Percentiles rank a stretch among this genome's conserved stretches.
phyloP scores from a whole-genome alignment of 495 filamentous ascomycete genomes.

The Parathielavia appendiculata region DNA sequence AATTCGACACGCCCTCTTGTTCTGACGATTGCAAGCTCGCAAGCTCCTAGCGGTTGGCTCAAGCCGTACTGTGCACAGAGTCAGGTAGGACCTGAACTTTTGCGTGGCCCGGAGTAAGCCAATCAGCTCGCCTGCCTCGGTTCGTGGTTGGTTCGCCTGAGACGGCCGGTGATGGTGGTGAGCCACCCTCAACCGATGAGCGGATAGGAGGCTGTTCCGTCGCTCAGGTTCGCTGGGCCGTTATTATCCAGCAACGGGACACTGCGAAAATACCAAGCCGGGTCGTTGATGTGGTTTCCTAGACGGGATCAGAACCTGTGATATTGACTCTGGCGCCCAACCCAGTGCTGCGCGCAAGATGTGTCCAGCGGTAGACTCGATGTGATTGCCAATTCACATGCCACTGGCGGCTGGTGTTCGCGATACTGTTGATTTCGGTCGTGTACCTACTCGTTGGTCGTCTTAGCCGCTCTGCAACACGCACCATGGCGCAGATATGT shows the following conservation, averaged over 20 bases:
- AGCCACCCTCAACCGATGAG: neutral
- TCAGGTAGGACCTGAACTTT: neutral
- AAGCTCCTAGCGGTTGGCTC: neutral
- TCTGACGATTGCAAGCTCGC: neutral
- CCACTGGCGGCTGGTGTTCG: constrained; percentile 3
- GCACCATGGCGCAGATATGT: neutral
- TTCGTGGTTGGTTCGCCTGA: constrained; percentile 20
- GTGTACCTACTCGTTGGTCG: constrained; percentile 15
- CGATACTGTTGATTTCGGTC: constrained; percentile 16
- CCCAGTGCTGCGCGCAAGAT: constrained; percentile 4
- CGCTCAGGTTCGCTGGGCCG: too few species aligned
- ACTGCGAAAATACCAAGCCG: neutral
- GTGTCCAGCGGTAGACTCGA: constrained; percentile 1
- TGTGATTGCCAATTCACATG: neutral
- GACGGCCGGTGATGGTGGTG: constrained; percentile 18
- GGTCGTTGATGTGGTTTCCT: neutral
- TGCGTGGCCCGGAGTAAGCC: neutral
- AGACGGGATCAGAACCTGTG: too few species aligned
- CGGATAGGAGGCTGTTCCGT: neutral
- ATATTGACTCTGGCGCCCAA: neutral
- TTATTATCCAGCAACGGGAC: neutral
- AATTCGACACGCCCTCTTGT: too few species aligned
- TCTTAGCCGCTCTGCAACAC: constrained; percentile 4
- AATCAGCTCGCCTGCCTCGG: constrained; percentile 14
- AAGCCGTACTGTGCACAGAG: too few species aligned